phyloP scores from a whole-genome alignment of 257 asterid species.

The Penstemon eatonii region DNA sequence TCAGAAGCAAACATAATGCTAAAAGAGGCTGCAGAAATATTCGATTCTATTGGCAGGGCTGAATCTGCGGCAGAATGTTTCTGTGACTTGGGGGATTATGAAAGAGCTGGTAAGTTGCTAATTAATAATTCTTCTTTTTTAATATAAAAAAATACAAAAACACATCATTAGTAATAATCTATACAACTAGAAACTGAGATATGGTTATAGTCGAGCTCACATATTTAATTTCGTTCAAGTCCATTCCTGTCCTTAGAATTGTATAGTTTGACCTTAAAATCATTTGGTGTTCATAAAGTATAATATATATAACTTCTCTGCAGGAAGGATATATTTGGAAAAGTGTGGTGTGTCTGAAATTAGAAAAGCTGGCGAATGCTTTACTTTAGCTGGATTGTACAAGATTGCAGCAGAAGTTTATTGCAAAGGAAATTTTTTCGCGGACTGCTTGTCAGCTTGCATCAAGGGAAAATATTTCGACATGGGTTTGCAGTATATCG shows the following conservation, averaged over 20 bases:
- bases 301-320: background rate
- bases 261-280: background rate
- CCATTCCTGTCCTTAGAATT: background rate
- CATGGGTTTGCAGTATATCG: slow-evolving; percentile 47
- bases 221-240: background rate
- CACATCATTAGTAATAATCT: background rate
- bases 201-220: background rate
- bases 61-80: slow-evolving; percentile 68
- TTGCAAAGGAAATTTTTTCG: slow-evolving; percentile 42
- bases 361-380: slow-evolving; percentile 65
- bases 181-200: background rate
- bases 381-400: slow-evolving; percentile 46
- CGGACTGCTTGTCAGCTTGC: slow-evolving; percentile 56
- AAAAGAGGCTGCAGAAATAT: slow-evolving; percentile 70
- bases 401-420: slow-evolving; percentile 48
- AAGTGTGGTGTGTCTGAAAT: slow-evolving; percentile 44
- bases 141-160: background rate
- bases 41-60: slow-evolving; percentile 46
- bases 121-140: background rate
- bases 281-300: background rate
- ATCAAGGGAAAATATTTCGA: slow-evolving; percentile 42
- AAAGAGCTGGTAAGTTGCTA: slow-evolving; percentile 49
- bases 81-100: slow-evolving; percentile 56
- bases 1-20: slow-evolving; percentile 42
- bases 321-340: slow-evolving; percentile 56